Percentiles rank a stretch among this genome's conserved stretches.
phyloP scores from a whole-genome alignment of 306 rosid species.

The Prunus mira region DNA sequence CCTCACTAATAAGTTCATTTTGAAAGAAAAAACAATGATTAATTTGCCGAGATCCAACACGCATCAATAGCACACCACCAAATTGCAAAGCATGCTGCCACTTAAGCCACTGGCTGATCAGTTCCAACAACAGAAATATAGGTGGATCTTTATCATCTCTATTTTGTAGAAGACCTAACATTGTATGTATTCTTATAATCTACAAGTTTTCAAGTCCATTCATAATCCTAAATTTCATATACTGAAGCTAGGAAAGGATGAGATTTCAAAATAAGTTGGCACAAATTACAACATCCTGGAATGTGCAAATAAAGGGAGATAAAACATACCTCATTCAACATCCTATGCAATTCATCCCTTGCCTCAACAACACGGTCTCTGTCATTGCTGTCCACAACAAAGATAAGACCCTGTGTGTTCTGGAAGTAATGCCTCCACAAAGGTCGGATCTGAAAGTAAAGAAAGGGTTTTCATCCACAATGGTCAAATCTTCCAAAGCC shows the following conservation, averaged over 20 bases:
- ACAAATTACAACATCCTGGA: not conserved
- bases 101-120: not conserved
- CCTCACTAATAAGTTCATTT: not conserved
- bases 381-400: slow-evolving; percentile 99
- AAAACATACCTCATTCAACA: slow-evolving; percentile 90
- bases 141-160: not conserved
- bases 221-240: not conserved
- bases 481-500: slow-evolving; percentile 7
- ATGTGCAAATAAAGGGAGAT: not conserved
- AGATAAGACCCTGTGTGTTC: slow-evolving; percentile 99
- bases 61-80: not conserved
- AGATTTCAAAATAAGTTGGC: not conserved
- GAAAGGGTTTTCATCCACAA: not conserved
- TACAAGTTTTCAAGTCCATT: not conserved
- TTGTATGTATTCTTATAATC: not conserved
- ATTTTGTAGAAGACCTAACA: not conserved
- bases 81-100: not conserved
- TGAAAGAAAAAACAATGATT: not conserved
- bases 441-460: slow-evolving; percentile 84
- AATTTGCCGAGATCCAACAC: slow-evolving; percentile 3
- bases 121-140: not conserved
- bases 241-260: not conserved
- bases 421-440: slow-evolving; percentile 99
- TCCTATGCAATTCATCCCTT: slow-evolving; percentile 96
- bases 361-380: slow-evolving; percentile 99